Evolutionary conservation across 768 basidiomycete species (phyloP).

Genomic region (Crepidotus variabilis): DNA sequence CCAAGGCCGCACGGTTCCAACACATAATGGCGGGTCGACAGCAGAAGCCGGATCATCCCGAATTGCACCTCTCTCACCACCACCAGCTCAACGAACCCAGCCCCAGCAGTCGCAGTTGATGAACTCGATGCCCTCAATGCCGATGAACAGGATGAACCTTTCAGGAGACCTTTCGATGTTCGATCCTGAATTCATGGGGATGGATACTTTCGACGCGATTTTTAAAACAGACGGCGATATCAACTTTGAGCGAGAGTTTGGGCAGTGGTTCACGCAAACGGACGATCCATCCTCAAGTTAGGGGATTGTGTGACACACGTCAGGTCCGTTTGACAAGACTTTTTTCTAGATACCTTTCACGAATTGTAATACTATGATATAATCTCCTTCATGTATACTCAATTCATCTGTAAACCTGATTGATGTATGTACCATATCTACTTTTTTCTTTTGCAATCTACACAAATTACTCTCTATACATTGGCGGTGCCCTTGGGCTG

Average conservation of each 20-base stretch:
- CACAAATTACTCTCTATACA: too few species aligned
- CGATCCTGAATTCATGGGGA: conserved; percentile 40
- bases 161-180: conserved; percentile 20
- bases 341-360: too few species aligned
- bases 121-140: conserved; percentile 10
- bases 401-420: too few species aligned
- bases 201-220: conserved; percentile 23
- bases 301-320: too few species aligned
- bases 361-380: too few species aligned
- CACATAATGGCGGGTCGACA: too few species aligned
- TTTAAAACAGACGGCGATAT: conserved; percentile 36
- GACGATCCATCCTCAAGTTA: conserved; percentile 30
- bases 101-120: conserved; percentile 4
- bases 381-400: too few species aligned
- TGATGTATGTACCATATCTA: too few species aligned
- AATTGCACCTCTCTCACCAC: conserved; percentile 1
- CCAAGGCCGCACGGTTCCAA: too few species aligned
- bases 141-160: conserved; percentile 7
- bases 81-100: conserved; percentile 2
- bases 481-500: too few species aligned
- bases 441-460: too few species aligned
- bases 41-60: conserved; percentile 5
- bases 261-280: conserved; percentile 70
- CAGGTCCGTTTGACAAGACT: too few species aligned
- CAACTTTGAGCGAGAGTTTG: conserved; percentile 72